phyloP scores from a whole-genome alignment of 192 early-diverging fungal genomes.

The Podila horticola region DNA sequence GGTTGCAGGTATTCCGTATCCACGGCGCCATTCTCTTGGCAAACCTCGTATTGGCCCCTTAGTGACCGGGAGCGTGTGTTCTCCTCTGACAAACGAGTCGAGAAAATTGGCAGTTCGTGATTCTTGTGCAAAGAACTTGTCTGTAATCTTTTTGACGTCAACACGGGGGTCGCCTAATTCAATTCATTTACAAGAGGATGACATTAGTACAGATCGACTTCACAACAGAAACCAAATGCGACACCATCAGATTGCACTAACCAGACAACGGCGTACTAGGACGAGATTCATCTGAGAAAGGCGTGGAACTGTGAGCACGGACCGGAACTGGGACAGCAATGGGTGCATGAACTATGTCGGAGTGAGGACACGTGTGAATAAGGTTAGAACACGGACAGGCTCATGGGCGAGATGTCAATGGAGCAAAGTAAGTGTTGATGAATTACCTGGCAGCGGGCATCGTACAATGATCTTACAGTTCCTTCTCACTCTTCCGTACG shows the following conservation, averaged over 20 bases:
- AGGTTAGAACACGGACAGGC: not conserved
- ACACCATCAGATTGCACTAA: not conserved
- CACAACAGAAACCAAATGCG: not conserved
- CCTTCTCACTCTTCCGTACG: too few species aligned
- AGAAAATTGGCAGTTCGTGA: not conserved
- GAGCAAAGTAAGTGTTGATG: too few species aligned
- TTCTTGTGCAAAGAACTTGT: not conserved
- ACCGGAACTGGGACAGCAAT: not conserved
- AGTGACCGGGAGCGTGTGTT: not conserved
- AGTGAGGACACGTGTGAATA: not conserved
- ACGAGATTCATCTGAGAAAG: conserved; percentile 1
- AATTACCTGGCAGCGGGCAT: conserved; percentile 18
- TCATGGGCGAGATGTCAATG: too few species aligned
- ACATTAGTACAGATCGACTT: not conserved
- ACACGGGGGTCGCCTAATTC: not conserved
- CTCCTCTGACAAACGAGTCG: not conserved
- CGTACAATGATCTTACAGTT: conserved; percentile 18
- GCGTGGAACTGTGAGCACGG: conserved; percentile 8
- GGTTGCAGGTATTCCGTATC: not conserved
- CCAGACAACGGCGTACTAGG: not conserved
- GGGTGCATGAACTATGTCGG: not conserved
- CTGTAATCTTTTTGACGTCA: not conserved
- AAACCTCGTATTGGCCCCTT: not conserved
- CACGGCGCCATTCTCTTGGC: not conserved
- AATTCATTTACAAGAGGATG: too few species aligned